A percentile compares a stretch with the other conserved stretches of the same genome.
These are phyloP conservation scores for Pichia inconspicua DNA, from an alignment of 1,139 yeast species.

Conservation along the genomic window DNA sequence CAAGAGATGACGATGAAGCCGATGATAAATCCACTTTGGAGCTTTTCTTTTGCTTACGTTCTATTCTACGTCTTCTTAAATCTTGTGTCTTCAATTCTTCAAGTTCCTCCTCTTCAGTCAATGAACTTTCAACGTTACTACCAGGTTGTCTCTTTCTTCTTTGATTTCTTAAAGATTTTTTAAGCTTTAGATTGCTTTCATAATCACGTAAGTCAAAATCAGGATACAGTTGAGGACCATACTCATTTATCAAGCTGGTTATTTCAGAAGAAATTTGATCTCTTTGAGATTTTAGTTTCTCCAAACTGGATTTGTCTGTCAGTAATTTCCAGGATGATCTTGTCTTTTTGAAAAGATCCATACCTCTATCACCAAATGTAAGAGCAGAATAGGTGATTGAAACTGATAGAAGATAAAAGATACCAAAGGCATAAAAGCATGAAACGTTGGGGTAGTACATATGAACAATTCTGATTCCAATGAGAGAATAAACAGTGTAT, in stretches of 20 bases:
- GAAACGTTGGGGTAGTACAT: conserved; percentile 29
- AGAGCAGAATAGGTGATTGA: conserved; percentile 80
- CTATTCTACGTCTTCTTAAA: conserved; percentile 36
- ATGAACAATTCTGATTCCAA: conserved; percentile 45
- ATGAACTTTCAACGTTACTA: conserved; percentile 31
- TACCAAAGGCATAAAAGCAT: conserved; percentile 34
- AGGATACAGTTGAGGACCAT: conserved; percentile 74
- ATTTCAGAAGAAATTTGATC: conserved; percentile 49
- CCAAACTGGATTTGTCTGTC: conserved; percentile 47
- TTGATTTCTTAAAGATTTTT: conserved; percentile 38
- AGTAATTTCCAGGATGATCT: conserved; percentile 76
- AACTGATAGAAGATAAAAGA: conserved; percentile 51
- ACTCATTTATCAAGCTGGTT: conserved; percentile 57
- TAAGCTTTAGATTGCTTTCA: conserved; percentile 37
- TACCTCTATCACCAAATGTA: conserved; percentile 85
- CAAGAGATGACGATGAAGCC: background rate
- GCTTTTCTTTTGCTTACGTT: conserved; percentile 14
- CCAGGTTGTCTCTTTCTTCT: conserved; percentile 29
- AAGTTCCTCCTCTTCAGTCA: conserved; percentile 43
- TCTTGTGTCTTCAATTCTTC: conserved; percentile 52
- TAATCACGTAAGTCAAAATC: conserved; percentile 58
- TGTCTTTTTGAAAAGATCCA: conserved; percentile 77
- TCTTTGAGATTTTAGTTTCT: conserved; percentile 49
- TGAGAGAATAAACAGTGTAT: conserved; percentile 68
- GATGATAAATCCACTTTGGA: background rate